phyloP scores from a whole-genome alignment of 495 filamentous ascomycete genomes.

The Sphaerosporella brunnea region DNA sequence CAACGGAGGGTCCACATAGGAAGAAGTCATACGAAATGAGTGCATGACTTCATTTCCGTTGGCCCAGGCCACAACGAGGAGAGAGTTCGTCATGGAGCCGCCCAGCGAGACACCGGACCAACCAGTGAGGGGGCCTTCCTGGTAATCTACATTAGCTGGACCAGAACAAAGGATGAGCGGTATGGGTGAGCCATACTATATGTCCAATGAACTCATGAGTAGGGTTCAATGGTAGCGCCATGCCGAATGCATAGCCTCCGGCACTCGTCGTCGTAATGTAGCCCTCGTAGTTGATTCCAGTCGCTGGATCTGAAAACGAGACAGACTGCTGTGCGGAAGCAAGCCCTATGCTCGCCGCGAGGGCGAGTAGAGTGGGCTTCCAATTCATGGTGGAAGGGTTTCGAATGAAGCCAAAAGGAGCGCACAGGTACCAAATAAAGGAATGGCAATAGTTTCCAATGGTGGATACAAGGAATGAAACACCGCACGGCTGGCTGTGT shows the following conservation, averaged over 20 bases:
- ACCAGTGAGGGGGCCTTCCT: slow-evolving; percentile 23
- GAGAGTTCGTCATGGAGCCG: slow-evolving; percentile 28
- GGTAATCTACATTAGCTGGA: slow-evolving; percentile 15
- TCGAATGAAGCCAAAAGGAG: background rate
- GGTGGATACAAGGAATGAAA: background rate
- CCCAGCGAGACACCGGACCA: slow-evolving; percentile 23
- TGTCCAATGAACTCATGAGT: slow-evolving; percentile 30
- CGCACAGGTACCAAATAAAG: background rate
- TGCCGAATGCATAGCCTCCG: slow-evolving; percentile 28
- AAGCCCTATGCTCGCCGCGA: slow-evolving; percentile 6
- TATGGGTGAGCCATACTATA: slow-evolving; percentile 13
- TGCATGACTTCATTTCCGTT: slow-evolving; percentile 26
- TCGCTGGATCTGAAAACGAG: slow-evolving; percentile 28
- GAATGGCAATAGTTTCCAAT: background rate
- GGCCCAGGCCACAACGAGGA: slow-evolving; percentile 28
- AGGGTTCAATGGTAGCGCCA: slow-evolving; percentile 27
- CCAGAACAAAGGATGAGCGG: background rate
- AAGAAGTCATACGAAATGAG: slow-evolving; percentile 29
- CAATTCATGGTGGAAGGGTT: background rate
- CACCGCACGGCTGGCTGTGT: background rate
- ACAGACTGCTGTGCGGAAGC: slow-evolving; percentile 12
- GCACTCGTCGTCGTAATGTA: slow-evolving; percentile 19
- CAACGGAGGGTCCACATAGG: slow-evolving; percentile 38
- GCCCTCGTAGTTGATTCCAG: slow-evolving; percentile 29
- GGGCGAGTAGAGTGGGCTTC: slow-evolving; percentile 1